Evolutionary conservation across 352 stramenopile species (phyloP).

Genomic region (Pythium dissimile): DNA sequence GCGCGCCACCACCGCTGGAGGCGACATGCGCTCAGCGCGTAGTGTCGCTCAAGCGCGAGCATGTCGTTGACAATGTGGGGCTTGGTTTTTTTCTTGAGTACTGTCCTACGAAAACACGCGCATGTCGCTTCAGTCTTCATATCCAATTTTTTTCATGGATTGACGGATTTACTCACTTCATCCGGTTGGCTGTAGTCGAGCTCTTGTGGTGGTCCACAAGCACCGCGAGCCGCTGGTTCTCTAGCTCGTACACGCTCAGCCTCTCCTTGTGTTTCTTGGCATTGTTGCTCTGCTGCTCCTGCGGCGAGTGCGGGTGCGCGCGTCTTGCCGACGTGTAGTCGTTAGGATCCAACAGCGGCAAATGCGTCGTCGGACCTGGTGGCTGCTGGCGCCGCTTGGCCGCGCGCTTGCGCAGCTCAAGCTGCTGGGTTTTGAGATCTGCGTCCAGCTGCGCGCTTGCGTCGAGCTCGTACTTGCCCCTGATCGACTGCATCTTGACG

Average conservation of each 20-base stretch:
- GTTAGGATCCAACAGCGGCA: constrained; percentile 1
- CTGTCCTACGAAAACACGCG: too few relatives aligned
- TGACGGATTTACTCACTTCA: constrained; percentile 27
- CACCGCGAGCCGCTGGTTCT: constrained; percentile 52
- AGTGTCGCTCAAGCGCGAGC: constrained; percentile 56
- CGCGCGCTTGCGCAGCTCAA: constrained; percentile 22
- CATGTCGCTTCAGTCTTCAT: too few relatives aligned
- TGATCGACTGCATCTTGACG: constrained; percentile 18
- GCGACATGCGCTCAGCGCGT: constrained; percentile 36
- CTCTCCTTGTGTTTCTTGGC: constrained; percentile 2
- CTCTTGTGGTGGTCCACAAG: constrained; percentile 7
- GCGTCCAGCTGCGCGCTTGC: constrained; percentile 39
- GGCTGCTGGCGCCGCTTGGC: neutral
- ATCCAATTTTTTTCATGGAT: too few relatives aligned
- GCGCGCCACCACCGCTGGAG: constrained; percentile 62
- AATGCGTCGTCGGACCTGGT: neutral
- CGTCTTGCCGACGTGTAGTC: too few relatives aligned
- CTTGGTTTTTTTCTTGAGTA: constrained; percentile 31
- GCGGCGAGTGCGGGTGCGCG: constrained; percentile 10
- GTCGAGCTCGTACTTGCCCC: constrained; percentile 53
- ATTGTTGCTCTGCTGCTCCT: constrained; percentile 31
- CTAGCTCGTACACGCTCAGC: constrained; percentile 46
- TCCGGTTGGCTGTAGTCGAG: constrained; percentile 20
- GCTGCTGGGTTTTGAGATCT: constrained; percentile 47
- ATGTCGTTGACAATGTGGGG: constrained; percentile 74